These are phyloP conservation scores for Postia placenta DNA, from an alignment of 768 basidiomycete genomes.

Conservation along the genomic window DNA sequence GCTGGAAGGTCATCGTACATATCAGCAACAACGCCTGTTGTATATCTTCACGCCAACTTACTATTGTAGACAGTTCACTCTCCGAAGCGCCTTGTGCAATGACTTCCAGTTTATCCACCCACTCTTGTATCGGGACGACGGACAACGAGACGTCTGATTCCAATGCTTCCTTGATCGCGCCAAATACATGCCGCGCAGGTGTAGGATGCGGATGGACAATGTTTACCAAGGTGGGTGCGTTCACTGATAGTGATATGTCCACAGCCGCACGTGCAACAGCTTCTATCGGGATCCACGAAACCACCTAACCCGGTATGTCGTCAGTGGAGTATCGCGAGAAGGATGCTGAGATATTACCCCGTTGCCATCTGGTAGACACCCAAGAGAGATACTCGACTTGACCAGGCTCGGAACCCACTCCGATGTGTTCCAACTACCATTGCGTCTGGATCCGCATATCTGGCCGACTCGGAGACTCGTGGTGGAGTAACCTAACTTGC, in stretches of 20 bases:
- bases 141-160: constrained; percentile 18
- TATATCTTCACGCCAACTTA: background rate
- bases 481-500: constrained; percentile 25
- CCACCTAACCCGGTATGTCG: constrained; percentile 18
- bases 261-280: constrained; percentile 28
- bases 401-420: constrained; percentile 32
- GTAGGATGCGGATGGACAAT: constrained; percentile 33
- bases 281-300: constrained; percentile 41
- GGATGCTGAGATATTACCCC: constrained; percentile 22
- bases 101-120: background rate
- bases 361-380: constrained; percentile 23
- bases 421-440: constrained; percentile 24
- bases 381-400: constrained; percentile 25
- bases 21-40: background rate
- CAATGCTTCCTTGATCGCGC: constrained; percentile 11
- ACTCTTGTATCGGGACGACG: background rate
- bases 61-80: background rate
- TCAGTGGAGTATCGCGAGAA: background rate
- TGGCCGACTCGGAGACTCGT: constrained; percentile 30
- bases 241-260: constrained; percentile 17
- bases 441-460: constrained; percentile 20
- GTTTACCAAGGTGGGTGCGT: constrained; percentile 23
- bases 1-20: background rate
- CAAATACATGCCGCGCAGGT: constrained; percentile 20
- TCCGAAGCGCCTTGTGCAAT: background rate